phyloP scores from a whole-genome alignment of 2,329 filamentous ascomycete genomes.

The Aureobasidium sp. region DNA sequence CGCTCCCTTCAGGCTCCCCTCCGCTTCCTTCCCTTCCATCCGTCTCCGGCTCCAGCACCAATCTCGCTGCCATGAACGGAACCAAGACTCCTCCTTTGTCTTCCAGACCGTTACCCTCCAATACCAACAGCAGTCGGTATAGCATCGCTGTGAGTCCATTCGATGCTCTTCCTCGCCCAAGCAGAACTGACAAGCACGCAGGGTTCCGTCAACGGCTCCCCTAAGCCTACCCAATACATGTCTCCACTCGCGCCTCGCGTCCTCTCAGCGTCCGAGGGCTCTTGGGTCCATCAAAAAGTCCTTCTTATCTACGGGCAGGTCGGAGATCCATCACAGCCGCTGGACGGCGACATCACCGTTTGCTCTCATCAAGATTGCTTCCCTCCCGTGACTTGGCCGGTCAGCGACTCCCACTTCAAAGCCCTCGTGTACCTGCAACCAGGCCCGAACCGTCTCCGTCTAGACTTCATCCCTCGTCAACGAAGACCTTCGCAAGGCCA shows the following conservation, averaged over 20 bases:
- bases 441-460: constrained; percentile 77
- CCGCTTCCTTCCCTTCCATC: constrained; percentile 43
- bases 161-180: background rate
- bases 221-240: constrained; percentile 36
- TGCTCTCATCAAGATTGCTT: constrained; percentile 80
- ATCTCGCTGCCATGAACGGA: constrained; percentile 52
- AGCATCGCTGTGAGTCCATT: constrained; percentile 43
- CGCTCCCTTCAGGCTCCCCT: constrained; percentile 59
- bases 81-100: constrained; percentile 34
- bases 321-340: constrained; percentile 61
- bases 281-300: constrained; percentile 90
- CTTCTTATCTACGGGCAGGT: constrained; percentile 75
- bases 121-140: constrained; percentile 44
- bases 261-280: constrained; percentile 69
- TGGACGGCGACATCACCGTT: constrained; percentile 75
- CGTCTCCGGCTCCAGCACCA: constrained; percentile 35
- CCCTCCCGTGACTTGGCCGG: constrained; percentile 77
- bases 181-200: constrained; percentile 16
- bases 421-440: constrained; percentile 83
- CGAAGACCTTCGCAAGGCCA: constrained; percentile 29
- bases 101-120: constrained; percentile 20
- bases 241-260: constrained; percentile 79
- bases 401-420: constrained; percentile 86
- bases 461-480: constrained; percentile 58
- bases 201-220: constrained; percentile 39